Percentiles rank a stretch among this genome's conserved stretches.
Conservation (phyloP, 495 filamentous ascomycete species). For the Neurospora sp. region DNA sequence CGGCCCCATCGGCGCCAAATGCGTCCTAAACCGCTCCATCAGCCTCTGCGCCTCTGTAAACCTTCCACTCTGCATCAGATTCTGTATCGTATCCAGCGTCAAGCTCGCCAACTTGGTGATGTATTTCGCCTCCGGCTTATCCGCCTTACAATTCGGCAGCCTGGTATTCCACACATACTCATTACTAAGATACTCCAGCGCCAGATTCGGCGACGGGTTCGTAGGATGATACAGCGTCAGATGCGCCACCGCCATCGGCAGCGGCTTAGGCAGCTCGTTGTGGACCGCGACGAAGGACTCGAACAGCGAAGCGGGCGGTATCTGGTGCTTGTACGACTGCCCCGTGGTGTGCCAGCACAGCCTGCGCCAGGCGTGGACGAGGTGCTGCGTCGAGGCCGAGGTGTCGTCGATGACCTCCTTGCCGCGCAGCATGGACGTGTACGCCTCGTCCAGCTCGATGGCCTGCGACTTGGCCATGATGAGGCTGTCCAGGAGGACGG, state of each 20-base stretch:
- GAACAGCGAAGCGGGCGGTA: conserved; percentile 24
- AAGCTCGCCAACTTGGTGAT: conserved; percentile 6
- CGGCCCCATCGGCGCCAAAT: conserved; percentile 1
- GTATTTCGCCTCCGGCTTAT: neutral
- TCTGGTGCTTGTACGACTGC: conserved; percentile 16
- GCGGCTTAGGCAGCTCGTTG: neutral
- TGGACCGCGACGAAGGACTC: conserved; percentile 30
- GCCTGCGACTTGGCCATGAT: conserved; percentile 13
- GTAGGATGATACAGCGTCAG: conserved; percentile 33
- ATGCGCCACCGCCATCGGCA: conserved; percentile 24
- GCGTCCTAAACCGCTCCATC: conserved; percentile 4
- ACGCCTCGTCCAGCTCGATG: conserved; percentile 25
- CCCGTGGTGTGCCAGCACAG: conserved; percentile 28
- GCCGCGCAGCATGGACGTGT: conserved; percentile 22
- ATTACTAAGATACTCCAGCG: conserved; percentile 20
- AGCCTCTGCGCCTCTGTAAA: conserved; percentile 9
- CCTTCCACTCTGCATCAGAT: conserved; percentile 12
- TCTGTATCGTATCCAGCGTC: conserved; percentile 17
- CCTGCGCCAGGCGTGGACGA: conserved; percentile 17
- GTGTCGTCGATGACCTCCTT: conserved; percentile 15
- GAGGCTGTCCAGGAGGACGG: conserved; percentile 16
- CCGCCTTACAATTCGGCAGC: neutral
- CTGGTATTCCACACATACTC: neutral
- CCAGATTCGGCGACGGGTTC: conserved; percentile 23
- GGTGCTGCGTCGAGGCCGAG: neutral